phyloP scores from a whole-genome alignment of 805 yeast genomes.

The Wickerhamiella bombiphila region DNA sequence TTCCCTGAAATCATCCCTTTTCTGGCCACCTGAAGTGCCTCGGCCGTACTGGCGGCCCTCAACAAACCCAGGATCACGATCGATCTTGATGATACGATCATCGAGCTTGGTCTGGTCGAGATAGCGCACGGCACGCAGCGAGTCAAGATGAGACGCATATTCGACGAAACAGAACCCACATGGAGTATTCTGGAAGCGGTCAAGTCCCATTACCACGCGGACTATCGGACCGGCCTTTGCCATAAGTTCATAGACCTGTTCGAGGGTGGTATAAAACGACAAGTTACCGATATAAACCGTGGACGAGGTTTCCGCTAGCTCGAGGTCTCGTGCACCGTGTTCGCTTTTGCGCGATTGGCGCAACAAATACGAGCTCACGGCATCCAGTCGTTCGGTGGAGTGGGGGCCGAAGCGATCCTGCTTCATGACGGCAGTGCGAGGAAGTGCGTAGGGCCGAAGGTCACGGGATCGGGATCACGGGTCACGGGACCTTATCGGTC shows the following conservation, averaged over 20 bases:
- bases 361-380: constrained; percentile 22
- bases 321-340: constrained; percentile 38
- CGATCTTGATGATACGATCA: constrained; percentile 68
- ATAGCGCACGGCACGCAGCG: constrained; percentile 70
- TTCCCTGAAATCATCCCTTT: constrained; percentile 45
- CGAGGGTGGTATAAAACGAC: constrained; percentile 85
- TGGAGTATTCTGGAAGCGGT: constrained; percentile 79
- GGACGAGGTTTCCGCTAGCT: constrained; percentile 47
- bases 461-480: too few species aligned
- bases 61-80: constrained; percentile 87
- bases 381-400: constrained; percentile 26
- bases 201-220: constrained; percentile 86
- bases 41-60: constrained; percentile 96
- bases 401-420: constrained; percentile 17
- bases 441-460: too few species aligned
- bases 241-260: constrained; percentile 79
- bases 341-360: constrained; percentile 23
- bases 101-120: constrained; percentile 72
- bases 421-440: not conserved
- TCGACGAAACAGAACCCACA: constrained; percentile 94
- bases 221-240: constrained; percentile 59
- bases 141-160: constrained; percentile 51
- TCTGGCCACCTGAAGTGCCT: constrained; percentile 88
- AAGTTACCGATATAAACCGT: constrained; percentile 88
- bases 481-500: too few species aligned